These are phyloP conservation scores for Leccinum pseudoinsigne DNA, from an alignment of 1,284 basidiomycete genomes.

Conservation along the genomic window DNA sequence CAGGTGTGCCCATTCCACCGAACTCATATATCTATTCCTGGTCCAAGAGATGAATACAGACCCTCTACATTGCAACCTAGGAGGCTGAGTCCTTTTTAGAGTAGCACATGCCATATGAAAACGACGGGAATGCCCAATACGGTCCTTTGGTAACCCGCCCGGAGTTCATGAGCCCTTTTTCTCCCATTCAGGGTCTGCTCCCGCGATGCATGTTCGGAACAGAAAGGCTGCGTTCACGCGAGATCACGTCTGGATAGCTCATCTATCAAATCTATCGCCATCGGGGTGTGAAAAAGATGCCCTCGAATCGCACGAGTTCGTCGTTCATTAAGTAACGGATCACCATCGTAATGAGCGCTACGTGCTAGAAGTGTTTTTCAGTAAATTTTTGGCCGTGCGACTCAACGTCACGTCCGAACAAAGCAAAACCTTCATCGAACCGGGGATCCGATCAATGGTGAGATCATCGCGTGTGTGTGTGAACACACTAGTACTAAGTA, in stretches of 20 bases:
- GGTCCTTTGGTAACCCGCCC: neutral
- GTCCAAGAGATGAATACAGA: neutral
- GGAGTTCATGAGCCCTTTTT: neutral
- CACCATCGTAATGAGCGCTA: neutral
- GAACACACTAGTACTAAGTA: too few relatives aligned
- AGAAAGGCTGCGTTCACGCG: neutral
- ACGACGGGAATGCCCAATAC: neutral
- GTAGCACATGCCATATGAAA: neutral
- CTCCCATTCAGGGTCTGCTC: conserved; percentile 1
- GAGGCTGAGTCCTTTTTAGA: neutral
- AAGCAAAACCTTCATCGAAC: neutral
- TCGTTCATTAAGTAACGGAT: neutral
- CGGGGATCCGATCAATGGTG: neutral
- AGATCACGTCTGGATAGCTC: too few relatives aligned
- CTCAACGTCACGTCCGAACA: neutral
- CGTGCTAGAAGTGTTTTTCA: neutral
- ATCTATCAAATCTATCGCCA: neutral
- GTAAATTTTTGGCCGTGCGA: neutral
- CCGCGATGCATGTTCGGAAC: conserved; percentile 8
- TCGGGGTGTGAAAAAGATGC: neutral
- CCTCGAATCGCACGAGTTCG: neutral
- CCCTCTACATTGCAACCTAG: neutral
- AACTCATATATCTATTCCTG: neutral
- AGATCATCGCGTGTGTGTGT: neutral
- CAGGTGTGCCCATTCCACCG: neutral